A percentile compares a stretch with the other conserved stretches of the same genome.
Conservation (phyloP, 495 filamentous ascomycete genomes). For the Pseudevernia furfuracea region DNA sequence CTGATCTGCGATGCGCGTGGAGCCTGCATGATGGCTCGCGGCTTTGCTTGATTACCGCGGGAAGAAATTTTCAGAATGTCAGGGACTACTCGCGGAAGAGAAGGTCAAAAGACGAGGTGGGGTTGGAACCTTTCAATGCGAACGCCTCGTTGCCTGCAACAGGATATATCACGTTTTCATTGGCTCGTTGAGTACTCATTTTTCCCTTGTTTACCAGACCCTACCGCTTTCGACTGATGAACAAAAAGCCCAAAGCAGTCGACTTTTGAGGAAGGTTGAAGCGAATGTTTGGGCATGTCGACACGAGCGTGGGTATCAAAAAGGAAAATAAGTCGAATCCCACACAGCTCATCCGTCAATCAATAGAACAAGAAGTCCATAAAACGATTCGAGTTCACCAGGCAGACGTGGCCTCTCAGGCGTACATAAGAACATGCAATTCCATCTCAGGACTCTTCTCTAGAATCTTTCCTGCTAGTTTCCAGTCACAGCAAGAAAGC, state of each 20-base stretch:
- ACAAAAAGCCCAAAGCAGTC: neutral
- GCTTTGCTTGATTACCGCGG: neutral
- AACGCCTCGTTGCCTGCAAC: too few relatives aligned
- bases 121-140: too few relatives aligned
- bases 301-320: neutral
- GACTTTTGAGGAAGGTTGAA: neutral
- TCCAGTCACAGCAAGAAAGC: neutral
- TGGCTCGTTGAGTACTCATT: neutral
- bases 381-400: neutral
- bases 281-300: neutral
- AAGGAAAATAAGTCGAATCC: too few relatives aligned
- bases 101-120: too few relatives aligned
- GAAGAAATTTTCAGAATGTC: neutral
- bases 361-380: neutral
- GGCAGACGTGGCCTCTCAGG: neutral
- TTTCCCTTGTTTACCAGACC: neutral
- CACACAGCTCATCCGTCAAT: neutral
- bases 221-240: neutral
- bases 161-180: neutral
- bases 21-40: neutral
- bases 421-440: neutral
- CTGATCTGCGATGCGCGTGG: conserved; percentile 3
- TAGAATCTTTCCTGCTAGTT: neutral
- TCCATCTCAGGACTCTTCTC: neutral
- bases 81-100: too few relatives aligned